Evolutionary conservation across 164 flowering plant species (phyloP), one percentile per base, ranked within the genome.

Genomic region (Piper betle): DNA sequence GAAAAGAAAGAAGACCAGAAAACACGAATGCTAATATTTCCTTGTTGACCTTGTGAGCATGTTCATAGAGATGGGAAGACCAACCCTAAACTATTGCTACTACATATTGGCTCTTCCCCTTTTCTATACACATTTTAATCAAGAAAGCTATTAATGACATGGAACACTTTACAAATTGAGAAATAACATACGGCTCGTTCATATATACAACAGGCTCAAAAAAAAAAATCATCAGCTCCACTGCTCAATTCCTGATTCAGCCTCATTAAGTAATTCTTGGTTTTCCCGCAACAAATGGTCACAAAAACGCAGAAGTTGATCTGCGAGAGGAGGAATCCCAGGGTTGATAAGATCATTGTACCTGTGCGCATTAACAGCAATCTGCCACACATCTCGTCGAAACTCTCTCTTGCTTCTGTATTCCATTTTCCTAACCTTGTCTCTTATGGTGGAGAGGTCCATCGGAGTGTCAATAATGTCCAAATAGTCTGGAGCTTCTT

Each of bases 301-400:
- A 74, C 96, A 90, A 58, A 87, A 70, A 73, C 86, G 88, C 64
- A 93, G 69, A 33, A 93, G 86, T 73, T 86, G 91, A 73, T 93
- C 96, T 2, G 98, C 98, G 19, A 90, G 87, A n/a, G 97, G 98
- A 63, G 97, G 98, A 60, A 93, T 93, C 40, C 77, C 82, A 0
- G 96, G 97, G 64, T 93, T 80, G 5, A 96, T 84, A 3, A 80
- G 72, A 54, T 81, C 88, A 42, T 93, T 93, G 74, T 93, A 93
- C 11, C 0, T 37, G 69, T 90, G 97, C 4, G 98, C 98, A 66
- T 93, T 93, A 58, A 17, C 71, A 18, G 82, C 62, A n/a, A 93
- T 93, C 69, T 83, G 98, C 79, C 85, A 87, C 37, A 93, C 84
- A 60, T 93, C 98, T 42, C 86, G 96, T 74, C 97, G 71, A 75